Evolutionary conservation across 805 yeast species (phyloP), one percentile per base, ranked within the genome.

Genomic region (Sungouiozyma ichnusensis): DNA sequence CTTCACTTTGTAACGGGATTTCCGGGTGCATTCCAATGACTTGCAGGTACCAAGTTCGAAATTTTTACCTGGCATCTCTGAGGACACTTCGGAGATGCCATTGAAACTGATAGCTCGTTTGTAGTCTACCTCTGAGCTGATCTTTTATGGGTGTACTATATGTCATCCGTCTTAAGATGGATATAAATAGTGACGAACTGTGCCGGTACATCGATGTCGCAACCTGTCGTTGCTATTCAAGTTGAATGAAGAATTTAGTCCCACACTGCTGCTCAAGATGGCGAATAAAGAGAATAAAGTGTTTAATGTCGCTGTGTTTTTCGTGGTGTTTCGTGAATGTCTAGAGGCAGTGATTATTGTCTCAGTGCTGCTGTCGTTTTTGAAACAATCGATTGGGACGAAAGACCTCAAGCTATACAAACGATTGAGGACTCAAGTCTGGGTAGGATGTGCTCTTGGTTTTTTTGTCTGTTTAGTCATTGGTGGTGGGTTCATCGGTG

Each of bases 401-500:
- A 64, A 68, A 40, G 81, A 77, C 51, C 66, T 67, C 20, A 54
- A 45, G 15, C 66, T 83, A 15, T 79, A 83, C 65, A 78, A 76
- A 50, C 71, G 69, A 43, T 67, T 90, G 48, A 63, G 71, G n/a
- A 67, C 65, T 59, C 97, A 90, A 60, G 90, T 90, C 40, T 90
- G 96, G 96, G 37, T 70, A 3, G 98, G 98, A 44, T 73, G 92
- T 2, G 60, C 67, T 4, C 37, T 68, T 3, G 98, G 97, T 51
- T 70, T 90, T 24, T 49, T 82, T 20, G 64, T 85, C 39, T 90
- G 97, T 81, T 55, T 90, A 39, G 72, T 77, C 42, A 69, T 90
- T 48, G 98, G 98, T 63, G 81, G 84, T 66, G 95, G 87, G 43
- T 88, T 90, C 67, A 88, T 90, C 61, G 98, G 95, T 64, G 87